Evolutionary conservation across 371 early-diverging fungal genomes (phyloP), one percentile per base, ranked within the genome.

Genomic region (Polyrhizophydium stewartii): DNA sequence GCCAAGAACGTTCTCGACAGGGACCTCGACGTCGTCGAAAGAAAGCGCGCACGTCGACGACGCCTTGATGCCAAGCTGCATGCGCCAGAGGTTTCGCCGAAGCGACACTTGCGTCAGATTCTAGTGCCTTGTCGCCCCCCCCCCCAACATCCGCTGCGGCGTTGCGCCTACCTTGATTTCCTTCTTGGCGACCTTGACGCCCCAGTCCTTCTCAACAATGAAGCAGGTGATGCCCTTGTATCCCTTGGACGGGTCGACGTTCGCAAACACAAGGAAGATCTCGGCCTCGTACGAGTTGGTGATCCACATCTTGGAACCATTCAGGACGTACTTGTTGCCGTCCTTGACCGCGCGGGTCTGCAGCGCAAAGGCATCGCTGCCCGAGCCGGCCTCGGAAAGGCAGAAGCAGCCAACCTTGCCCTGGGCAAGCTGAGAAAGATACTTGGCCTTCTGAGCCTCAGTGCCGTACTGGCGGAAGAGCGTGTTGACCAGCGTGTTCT

Each of bases 201-300:
- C 98, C 92, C 87, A 87, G n/a, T 84, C 85, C 76, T 91, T 91
- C 59, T 97, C 96, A 22, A 96, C 94, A 45, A 96, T 87, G 66
- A 98, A 98, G 78, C 96, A 95, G 35, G 97, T 95, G 68, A 98
- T 98, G 55, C 98, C 98, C 84, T 93, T 94, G 85, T 97, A 96
- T 27, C 96, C 96, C 81, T 91, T 87, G 63, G 86, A 81, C 25
- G 92, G 92, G 68, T 95, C 96, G 53, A 92, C 88, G 70, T 93
- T 98, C 70, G 98, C 98, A 83, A 98, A 98, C 24, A 98, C 95
- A 45, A 98, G 80, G 82, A 96, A 97, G 66, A 95, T 87, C 51
- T 92, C 94, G 57, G 97, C 95, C 52, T 68, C 80, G 57, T 71
- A 69, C 1, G 78, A 76, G 74, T 83, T 83, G 60, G 81, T 83